Base-by-base conservation (phyloP, 2,329 filamentous ascomycete species). In the Colletotrichum shisoi region DNA sequence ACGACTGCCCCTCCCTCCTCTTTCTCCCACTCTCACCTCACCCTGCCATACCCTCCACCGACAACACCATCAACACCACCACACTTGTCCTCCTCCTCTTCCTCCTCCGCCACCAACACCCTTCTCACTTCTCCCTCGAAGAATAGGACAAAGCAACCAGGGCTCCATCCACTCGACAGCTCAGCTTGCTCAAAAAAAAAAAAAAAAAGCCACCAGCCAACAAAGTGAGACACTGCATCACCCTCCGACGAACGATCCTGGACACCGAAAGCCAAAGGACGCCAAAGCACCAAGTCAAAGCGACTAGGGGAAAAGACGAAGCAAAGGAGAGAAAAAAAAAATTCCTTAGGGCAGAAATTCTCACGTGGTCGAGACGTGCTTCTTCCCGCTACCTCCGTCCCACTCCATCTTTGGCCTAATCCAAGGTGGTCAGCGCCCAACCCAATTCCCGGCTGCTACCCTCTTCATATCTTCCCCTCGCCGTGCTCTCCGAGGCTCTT, bases 211-310 rank as follows among this genome's bases (percentile, higher is more conserved):
- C 27, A 8, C 7, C 45, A 59, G 57, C 49, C 60, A 70, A 70
- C 70, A 71, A 68, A 59, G 58, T 69, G 56, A 67, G 63, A 68
- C 64, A 69, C 45, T 27, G 45, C 56, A 49, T 56, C 48, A 21
- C 21, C 54, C 53, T 53, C 31, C 21, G 56, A 60, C 53, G n/a
- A 65, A 40, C 45, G 31, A 54, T 27, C 48, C 7, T 42, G 13
- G 9, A 31, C 27, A 31, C 27, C 27, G 27, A 57, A 54, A 61
- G 24, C 31, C 57, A 46, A 63, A 63, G 54, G 44, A 56, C 61
- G 61, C 65, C 54, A 64, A 67, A 65, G 61, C 56, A 42, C 46
- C 46, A 45, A 56, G 61, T 60, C 61, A 56, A 57, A 64, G 49
- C 64, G 37, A 64, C 57, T 2, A 24, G 56, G 11, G 5, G 5